Evolutionary conservation across 1,139 yeast genomes (phyloP), one percentile per base, ranked within the genome.

Genomic region (Hemisphaericaspora lyxosophila): DNA sequence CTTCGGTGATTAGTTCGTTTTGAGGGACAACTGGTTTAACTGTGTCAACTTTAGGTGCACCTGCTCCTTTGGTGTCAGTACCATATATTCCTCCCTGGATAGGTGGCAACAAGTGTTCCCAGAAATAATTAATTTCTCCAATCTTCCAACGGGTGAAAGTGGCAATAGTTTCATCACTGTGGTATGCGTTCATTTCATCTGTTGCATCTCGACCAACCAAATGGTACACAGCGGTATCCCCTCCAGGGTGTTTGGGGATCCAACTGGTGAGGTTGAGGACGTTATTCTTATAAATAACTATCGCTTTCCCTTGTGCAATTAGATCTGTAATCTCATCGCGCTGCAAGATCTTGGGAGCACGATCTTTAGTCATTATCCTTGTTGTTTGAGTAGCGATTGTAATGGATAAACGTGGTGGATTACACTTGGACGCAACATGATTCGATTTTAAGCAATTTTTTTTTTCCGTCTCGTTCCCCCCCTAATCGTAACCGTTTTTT

Each of bases 121-220:
- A 88, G 4, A 67, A 65, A 41, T 67, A 57, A 40, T 80, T 78
- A 6, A 87, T 76, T 20, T 52, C 54, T 2, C 96, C 96, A 9
- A 88, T 70, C 42, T 65, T 73, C 75, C 77, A 89, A 31, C 62
- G 69, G 9, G 55, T 55, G 57, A 86, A 82, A 0, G 59, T 55
- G 3, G 48, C 41, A 11, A 74, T 61, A 0, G 95, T 75, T 35
- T 78, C 83, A 13, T 70, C 75, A 23, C 79, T 62, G 54, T 88
- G 96, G 54, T 86, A 84, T 8, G 90, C 90, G 39, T 80, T 75
- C 86, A 88, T 87, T 57, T 88, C 96, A 55, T 87, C 95, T 1
- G 94, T 82, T 7, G 96, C 95, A 60, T 88, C 96, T 43, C 92
- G 67, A 4, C 96, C 97, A 5, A 88, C 76, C 83, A 88, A 74